Percentiles rank a stretch among this genome's conserved stretches.
Conservation (phyloP, 768 basidiomycete genomes). For the Butyriboletus loyo region DNA sequence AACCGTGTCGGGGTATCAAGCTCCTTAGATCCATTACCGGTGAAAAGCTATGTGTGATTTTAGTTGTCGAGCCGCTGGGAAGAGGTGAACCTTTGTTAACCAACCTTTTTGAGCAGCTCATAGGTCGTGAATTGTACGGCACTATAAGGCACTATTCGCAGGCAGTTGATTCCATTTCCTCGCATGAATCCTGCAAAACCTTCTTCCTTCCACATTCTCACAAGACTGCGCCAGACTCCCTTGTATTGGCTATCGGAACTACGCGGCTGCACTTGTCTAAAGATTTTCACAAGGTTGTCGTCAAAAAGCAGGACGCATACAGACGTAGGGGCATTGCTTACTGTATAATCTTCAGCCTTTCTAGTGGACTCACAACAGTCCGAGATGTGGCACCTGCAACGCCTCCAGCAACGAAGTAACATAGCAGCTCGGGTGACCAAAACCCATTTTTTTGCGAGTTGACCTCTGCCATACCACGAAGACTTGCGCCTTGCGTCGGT, state of each 20-base stretch:
- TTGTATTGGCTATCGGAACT: conserved; percentile 64
- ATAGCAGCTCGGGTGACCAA: conserved; percentile 30
- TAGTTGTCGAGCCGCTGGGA: conserved; percentile 22
- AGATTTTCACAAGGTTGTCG: conserved; percentile 2
- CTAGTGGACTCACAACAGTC: conserved; percentile 89
- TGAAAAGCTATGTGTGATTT: conserved; percentile 57
- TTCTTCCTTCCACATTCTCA: conserved; percentile 88
- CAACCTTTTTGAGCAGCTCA: conserved; percentile 84
- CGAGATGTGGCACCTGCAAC: conserved; percentile 67
- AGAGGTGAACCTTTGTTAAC: conserved; percentile 5
- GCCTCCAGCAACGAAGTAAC: conserved; percentile 56
- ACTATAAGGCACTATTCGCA: conserved; percentile 92
- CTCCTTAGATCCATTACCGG: conserved; percentile 60
- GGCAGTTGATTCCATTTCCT: conserved; percentile 88
- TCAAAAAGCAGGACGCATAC: background rate
- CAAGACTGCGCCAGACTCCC: conserved; percentile 80
- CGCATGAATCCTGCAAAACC: conserved; percentile 92
- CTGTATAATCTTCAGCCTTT: conserved; percentile 96
- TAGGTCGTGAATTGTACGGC: conserved; percentile 87
- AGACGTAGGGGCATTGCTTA: conserved; percentile 39
- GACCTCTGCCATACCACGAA: conserved; percentile 20
- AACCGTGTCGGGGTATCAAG: conserved; percentile 89
- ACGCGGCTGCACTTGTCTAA: conserved; percentile 86
- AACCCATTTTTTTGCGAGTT: conserved; percentile 29
- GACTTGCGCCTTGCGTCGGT: conserved; percentile 5